phyloP scores from a whole-genome alignment of 208 protist species.

The Trypanosoma avium region DNA sequence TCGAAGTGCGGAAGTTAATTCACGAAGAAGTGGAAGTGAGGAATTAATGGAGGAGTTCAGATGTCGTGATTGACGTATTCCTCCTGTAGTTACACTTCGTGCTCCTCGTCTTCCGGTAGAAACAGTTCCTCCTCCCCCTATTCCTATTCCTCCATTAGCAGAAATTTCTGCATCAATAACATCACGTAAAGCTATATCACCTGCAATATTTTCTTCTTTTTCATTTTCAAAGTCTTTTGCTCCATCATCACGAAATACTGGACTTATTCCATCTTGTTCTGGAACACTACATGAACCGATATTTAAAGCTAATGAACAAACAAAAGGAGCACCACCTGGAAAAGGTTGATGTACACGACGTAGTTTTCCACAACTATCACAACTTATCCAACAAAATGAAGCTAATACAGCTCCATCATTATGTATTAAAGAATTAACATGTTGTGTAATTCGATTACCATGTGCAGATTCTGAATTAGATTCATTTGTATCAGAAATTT shows the following conservation, averaged over 20 bases:
- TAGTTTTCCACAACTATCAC: slow-evolving; percentile 78
- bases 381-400: slow-evolving; percentile 78
- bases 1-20: slow-evolving; percentile 42
- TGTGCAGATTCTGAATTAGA: neutral
- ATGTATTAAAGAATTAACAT: slow-evolving; percentile 41
- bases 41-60: neutral
- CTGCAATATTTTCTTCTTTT: neutral
- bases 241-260: slow-evolving; percentile 1
- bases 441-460: slow-evolving; percentile 13
- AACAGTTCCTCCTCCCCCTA: neutral
- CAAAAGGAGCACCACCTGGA: slow-evolving; percentile 77
- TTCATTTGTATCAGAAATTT: slow-evolving; percentile 1
- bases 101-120: neutral
- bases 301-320: slow-evolving; percentile 55
- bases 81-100: neutral
- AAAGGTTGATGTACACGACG: slow-evolving; percentile 83
- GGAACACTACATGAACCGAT: slow-evolving; percentile 51
- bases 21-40: slow-evolving; percentile 47
- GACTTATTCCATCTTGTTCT: slow-evolving; percentile 47
- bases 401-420: slow-evolving; percentile 46
- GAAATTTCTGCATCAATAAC: neutral
- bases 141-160: too few species aligned
- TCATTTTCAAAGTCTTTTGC: neutral
- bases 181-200: slow-evolving; percentile 17
- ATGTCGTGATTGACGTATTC: neutral